A percentile compares a stretch with the other conserved stretches of the same genome.
These are phyloP conservation scores for Gymnopilus dilepis DNA, from an alignment of 768 basidiomycete species.

Conservation along the genomic window DNA sequence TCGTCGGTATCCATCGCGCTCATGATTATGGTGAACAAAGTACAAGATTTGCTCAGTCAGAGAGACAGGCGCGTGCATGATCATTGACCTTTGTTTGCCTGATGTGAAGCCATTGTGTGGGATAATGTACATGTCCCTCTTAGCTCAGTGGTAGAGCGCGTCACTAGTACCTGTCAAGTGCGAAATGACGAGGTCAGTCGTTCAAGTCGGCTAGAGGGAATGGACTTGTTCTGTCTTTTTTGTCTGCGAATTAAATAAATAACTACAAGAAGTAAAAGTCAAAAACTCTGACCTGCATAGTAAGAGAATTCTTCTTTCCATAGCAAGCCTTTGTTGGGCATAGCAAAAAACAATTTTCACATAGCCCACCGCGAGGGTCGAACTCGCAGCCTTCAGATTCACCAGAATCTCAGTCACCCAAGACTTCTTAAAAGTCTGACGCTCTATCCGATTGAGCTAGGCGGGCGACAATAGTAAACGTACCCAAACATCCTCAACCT, in stretches of 20 bases:
- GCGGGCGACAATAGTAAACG: slow-evolving; percentile 37
- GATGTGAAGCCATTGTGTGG: background rate
- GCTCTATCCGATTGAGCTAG: slow-evolving; percentile 65
- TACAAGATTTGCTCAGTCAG: background rate
- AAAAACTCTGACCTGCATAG: too few species aligned
- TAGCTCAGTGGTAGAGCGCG: slow-evolving; percentile 62
- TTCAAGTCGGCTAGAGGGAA: slow-evolving; percentile 43
- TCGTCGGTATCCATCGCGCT: slow-evolving; percentile 83
- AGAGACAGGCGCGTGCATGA: background rate
- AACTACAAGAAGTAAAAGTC: too few species aligned
- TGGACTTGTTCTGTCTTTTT: background rate
- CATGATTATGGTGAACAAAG: slow-evolving; percentile 34
- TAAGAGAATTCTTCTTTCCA: background rate
- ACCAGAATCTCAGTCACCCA: slow-evolving; percentile 26
- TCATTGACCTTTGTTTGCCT: background rate
- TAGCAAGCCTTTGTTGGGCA: too few species aligned
- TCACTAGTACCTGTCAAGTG: slow-evolving; percentile 45
- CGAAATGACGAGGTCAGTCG: slow-evolving; percentile 22
- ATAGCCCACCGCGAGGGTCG: slow-evolving; percentile 85
- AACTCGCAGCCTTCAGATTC: slow-evolving; percentile 86
- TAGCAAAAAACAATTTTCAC: background rate
- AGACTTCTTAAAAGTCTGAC: slow-evolving; percentile 50
- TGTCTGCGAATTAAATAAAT: too few species aligned
- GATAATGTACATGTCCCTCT: slow-evolving; percentile 40
- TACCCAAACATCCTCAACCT: too few species aligned